A percentile compares a stretch with the other conserved stretches of the same genome.
Conservation (phyloP, 805 yeast species). For the Candida lessepsii region DNA sequence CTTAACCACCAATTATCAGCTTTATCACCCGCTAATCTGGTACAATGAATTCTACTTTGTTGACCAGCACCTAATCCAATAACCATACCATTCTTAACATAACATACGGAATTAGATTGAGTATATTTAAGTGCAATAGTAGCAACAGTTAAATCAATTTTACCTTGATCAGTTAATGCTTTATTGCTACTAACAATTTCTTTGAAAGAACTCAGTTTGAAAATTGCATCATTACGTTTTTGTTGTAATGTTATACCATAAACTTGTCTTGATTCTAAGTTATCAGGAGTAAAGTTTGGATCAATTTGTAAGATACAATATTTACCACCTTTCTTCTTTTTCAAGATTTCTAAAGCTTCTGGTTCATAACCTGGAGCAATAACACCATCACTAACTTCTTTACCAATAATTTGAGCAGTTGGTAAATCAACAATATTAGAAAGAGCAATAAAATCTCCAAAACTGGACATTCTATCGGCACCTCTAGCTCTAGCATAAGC, state of each 20-base stretch:
- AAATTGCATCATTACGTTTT: constrained; percentile 96
- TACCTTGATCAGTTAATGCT: constrained; percentile 85
- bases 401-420: constrained; percentile 94
- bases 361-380: constrained; percentile 96
- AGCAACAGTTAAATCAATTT: constrained; percentile 92
- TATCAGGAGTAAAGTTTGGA: constrained; percentile 84
- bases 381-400: constrained; percentile 98
- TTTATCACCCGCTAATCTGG: constrained; percentile 98
- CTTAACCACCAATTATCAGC: constrained; percentile 99
- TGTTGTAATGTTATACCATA: constrained; percentile 95
- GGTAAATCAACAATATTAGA: constrained; percentile 95
- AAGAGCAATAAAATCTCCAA: constrained; percentile 97
- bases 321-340: constrained; percentile 95
- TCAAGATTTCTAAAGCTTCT: constrained; percentile 85
- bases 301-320: constrained; percentile 95
- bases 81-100: constrained; percentile 99
- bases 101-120: constrained; percentile 97
- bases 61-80: constrained; percentile 99
- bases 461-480: constrained; percentile 99
- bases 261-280: constrained; percentile 87
- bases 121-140: constrained; percentile 97
- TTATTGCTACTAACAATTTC: constrained; percentile 89
- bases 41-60: constrained; percentile 98
- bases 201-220: constrained; percentile 84
- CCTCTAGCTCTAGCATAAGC: constrained; percentile 99